Evolutionary conservation across 306 rosid species (phyloP).

Genomic region (Vigna mungo): DNA sequence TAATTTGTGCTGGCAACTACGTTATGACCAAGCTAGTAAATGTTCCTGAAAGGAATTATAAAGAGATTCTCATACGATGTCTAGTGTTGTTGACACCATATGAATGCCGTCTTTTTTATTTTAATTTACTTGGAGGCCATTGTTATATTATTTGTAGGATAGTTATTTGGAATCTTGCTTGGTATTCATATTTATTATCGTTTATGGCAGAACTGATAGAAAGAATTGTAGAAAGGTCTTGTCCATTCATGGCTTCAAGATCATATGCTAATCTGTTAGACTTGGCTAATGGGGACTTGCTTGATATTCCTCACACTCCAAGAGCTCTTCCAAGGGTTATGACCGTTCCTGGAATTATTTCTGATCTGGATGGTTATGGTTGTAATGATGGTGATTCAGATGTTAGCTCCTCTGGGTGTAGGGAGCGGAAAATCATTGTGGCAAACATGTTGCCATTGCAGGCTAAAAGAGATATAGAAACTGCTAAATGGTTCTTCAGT

Average conservation of each 20-base stretch:
- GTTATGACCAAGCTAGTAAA: conserved; percentile 8
- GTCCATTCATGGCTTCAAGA: conserved; percentile 61
- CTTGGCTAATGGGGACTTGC: conserved; percentile 64
- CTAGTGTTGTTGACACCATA: neutral
- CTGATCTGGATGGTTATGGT: conserved; percentile 62
- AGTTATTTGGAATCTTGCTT: conserved; percentile 21
- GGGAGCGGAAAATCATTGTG: conserved; percentile 78
- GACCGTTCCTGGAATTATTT: conserved; percentile 80
- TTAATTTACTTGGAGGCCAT: neutral
- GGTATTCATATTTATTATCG: neutral
- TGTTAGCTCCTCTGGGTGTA: conserved; percentile 61
- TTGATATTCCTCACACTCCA: conserved; percentile 72
- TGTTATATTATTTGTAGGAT: conserved; percentile 24
- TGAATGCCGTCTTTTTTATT: conserved; percentile 1
- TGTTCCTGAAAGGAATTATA: conserved; percentile 14
- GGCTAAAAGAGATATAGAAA: conserved; percentile 71
- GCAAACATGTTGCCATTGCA: conserved; percentile 83
- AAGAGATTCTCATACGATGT: neutral
- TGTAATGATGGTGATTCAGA: conserved; percentile 71
- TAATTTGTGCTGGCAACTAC: conserved; percentile 21
- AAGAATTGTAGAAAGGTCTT: conserved; percentile 37
- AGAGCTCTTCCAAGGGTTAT: conserved; percentile 74
- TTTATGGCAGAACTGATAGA: conserved; percentile 24
- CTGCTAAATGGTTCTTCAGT: conserved; percentile 75
- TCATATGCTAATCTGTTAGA: conserved; percentile 65